Base-by-base conservation (phyloP, 1,284 basidiomycete genomes). In the Vanrija sp. region DNA sequence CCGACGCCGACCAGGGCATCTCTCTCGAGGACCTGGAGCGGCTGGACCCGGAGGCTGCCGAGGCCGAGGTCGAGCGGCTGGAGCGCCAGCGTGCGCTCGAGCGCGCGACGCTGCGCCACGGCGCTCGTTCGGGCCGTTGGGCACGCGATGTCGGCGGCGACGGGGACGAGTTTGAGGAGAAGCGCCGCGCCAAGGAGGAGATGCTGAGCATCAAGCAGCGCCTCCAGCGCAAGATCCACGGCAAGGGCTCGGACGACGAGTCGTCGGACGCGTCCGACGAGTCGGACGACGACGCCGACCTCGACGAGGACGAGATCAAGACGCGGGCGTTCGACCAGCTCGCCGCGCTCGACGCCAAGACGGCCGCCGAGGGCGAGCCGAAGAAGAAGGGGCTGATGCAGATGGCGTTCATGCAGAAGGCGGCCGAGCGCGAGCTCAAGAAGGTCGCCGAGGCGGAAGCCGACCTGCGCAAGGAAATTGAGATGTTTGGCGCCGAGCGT, bases 371-470 rank as follows among this genome's bases (percentile, higher is more conserved):
- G 26, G 61, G 55, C 8, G 76, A 66, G 16, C 69, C 65, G 12
- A 71, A 70, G 59, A 84, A 85, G 67, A 84, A 85, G 67, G 80
- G 80, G 15, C 81, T 95, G 12, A 88, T 93, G 74, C 82, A 84
- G 64, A 94, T 96, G 92, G 93, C 93, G 77, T 96, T 96, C 75
- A 96, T 96, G 93, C 86, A 88, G 72, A 87, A 92, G 57, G 91
- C 89, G 0, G 85, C 87, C 77, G 83, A 83, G 14, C 81, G 89
- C 62, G 82, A 85, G 55, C 79, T 84, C 65, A 79, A 74, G 15
- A 81, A 79, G 50, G 83, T 83, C 0, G 80, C 85, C 55, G 80
- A 80, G 54, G 81, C 83, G 61, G 84, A 83, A 12, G 86, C 87
- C 54, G 87, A 89, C 62, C 84, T 91, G 57, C 77, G 85, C 54